phyloP scores from a whole-genome alignment of 2,329 filamentous ascomycete species.

The Penicillium hesseltinei region DNA sequence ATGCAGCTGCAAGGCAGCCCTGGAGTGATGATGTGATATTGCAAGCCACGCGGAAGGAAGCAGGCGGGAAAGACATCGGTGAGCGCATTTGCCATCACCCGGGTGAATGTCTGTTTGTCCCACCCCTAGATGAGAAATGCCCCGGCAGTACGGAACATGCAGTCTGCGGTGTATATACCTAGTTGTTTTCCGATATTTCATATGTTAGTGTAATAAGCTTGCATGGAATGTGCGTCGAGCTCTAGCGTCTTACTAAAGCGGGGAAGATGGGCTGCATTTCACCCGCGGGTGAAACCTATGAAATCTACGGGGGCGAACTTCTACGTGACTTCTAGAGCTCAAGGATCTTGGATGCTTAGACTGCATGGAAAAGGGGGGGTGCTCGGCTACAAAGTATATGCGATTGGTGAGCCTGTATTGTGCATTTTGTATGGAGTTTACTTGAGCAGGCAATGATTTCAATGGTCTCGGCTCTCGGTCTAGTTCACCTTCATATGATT shows the following conservation, averaged over 20 bases:
- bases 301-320: background rate
- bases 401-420: background rate
- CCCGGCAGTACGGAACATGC: background rate
- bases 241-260: background rate
- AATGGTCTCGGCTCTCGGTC: background rate
- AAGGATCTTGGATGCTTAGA: background rate
- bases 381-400: background rate
- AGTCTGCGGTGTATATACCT: background rate
- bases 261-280: background rate
- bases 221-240: background rate
- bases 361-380: background rate
- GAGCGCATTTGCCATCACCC: background rate
- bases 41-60: background rate
- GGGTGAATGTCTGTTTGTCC: background rate
- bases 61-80: background rate
- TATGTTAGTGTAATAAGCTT: background rate
- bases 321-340: background rate
- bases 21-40: constrained; percentile 3
- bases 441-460: background rate
- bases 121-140: background rate
- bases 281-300: background rate
- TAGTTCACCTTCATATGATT: background rate
- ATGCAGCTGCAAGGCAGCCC: background rate
- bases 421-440: background rate
- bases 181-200: background rate